Evolutionary conservation across 441 rosid genomes (phyloP).

Genomic region (Adansonia gregorii): DNA sequence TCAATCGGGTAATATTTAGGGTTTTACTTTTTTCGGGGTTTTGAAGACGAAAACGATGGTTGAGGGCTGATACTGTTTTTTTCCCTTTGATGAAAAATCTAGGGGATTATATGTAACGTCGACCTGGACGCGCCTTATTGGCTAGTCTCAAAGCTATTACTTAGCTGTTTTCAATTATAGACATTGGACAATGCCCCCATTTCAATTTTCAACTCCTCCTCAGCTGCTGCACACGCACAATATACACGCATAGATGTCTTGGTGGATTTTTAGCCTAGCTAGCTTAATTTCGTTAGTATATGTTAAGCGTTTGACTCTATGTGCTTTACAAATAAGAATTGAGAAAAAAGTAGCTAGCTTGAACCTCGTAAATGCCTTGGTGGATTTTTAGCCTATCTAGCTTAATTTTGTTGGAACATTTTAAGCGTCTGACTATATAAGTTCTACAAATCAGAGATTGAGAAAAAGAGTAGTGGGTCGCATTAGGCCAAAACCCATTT

Average conservation of each 20-base stretch:
- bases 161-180: slow-evolving; percentile 13
- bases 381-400: too few relatives aligned
- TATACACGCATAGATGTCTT: not conserved
- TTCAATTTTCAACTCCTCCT: not conserved
- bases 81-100: not conserved
- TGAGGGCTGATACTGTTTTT: not conserved
- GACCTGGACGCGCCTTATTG: not conserved
- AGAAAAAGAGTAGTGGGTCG: not conserved
- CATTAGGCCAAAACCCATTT: not conserved
- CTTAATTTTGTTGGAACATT: too few relatives aligned
- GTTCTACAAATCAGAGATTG: not conserved
- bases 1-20: not conserved
- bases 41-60: slow-evolving; percentile 18
- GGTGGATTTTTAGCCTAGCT: not conserved
- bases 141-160: not conserved
- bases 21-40: not conserved
- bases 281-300: not conserved
- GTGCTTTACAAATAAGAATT: too few relatives aligned
- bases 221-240: not conserved
- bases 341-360: too few relatives aligned
- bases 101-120: not conserved
- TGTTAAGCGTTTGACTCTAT: not conserved
- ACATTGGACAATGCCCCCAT: not conserved
- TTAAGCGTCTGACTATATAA: not conserved
- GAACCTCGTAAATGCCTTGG: too few relatives aligned